Evolutionary conservation across 768 basidiomycete species (phyloP), one percentile per base, ranked within the genome.

Genomic region (Phylloporus sp.): DNA sequence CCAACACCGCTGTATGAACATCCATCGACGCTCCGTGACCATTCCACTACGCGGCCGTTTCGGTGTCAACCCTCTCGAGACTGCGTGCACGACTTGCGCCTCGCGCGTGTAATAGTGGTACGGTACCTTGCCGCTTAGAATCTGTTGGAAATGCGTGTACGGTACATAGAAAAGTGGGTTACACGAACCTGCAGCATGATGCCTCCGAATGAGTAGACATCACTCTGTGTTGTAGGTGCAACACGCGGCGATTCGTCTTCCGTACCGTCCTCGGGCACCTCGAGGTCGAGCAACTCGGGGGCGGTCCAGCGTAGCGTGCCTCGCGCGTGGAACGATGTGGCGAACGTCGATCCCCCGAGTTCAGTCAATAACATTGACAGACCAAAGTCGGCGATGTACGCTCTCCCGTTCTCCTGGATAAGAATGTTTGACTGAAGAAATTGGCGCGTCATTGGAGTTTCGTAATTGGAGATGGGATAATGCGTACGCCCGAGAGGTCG

Each of bases 261-360:
- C 6, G 35, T 23, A 3, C 35, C 34, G 5, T 24, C 9, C 15
- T 5, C 26, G 1, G 29, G 15, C 8, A 28, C 38, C 18, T 6
- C 20, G 13, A 54, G 26, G 1, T 23, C n/a, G 43, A 73, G 67
- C 0, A 78, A 53, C 24, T 70, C 60, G 0, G 74, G 63, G 23
- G 77, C 77, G 9, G 76, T 71, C 74, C 76, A 78, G 2, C 75
- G 69, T 17, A 77, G 62, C n/a, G 75, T 70, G 3, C 74, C 76
- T 32, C 44, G 59, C 7, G 29, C 27, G 40, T 52, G 52, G n/a
- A 49, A 62, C 1, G 52, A 40, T 69, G 70, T 68, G 22, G 66
- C 65, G 11, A 63, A 52, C 15, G 59, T 64, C 15, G 61, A 61
- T 6, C 61, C 61, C 32, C 66, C 55, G 23, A 72, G 54, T 28